A percentile compares a stretch with the other conserved stretches of the same genome.
Evolutionary conservation across 345 rosid genomes (phyloP).

Genomic region (Hibiscus syriacus): DNA sequence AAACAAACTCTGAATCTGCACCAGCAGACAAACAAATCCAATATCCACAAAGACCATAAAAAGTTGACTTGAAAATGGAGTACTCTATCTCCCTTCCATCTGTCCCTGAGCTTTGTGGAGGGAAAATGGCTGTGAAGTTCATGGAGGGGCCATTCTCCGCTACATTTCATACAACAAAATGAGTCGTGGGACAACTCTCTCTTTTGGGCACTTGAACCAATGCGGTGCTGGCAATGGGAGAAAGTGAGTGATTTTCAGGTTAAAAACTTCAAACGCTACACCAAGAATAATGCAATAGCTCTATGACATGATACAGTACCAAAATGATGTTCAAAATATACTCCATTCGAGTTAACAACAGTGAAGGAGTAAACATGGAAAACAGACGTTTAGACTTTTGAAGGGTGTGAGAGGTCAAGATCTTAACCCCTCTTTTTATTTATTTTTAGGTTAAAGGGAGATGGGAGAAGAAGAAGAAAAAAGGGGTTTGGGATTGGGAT

Average conservation of each 20-base stretch:
- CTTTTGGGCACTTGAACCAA: conserved; percentile 17
- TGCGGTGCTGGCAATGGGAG: background rate
- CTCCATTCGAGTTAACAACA: too few relatives aligned
- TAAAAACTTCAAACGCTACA: background rate
- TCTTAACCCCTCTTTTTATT: conserved; percentile 14
- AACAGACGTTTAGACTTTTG: conserved; percentile 19
- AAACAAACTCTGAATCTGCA: background rate
- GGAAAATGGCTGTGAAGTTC: conserved; percentile 20
- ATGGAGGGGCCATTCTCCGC: background rate
- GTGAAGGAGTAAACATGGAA: background rate
- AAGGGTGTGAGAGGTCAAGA: conserved; percentile 23
- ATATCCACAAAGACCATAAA: background rate
- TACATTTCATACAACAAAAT: conserved; percentile 5
- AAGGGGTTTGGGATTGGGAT: too few relatives aligned
- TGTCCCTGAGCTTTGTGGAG: conserved; percentile 16
- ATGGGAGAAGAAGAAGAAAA: too few relatives aligned
- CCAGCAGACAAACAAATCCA: conserved; percentile 14
- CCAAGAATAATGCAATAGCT: background rate
- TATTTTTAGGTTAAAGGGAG: too few relatives aligned
- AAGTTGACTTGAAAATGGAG: background rate
- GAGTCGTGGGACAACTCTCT: conserved; percentile 1
- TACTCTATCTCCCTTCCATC: conserved; percentile 5
- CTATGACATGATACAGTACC: too few relatives aligned
- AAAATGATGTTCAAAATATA: too few relatives aligned
- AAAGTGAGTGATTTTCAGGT: conserved; percentile 15